These are phyloP conservation scores for Serendipita indica DNA, from an alignment of 768 basidiomycete species.

Conservation along the genomic window DNA sequence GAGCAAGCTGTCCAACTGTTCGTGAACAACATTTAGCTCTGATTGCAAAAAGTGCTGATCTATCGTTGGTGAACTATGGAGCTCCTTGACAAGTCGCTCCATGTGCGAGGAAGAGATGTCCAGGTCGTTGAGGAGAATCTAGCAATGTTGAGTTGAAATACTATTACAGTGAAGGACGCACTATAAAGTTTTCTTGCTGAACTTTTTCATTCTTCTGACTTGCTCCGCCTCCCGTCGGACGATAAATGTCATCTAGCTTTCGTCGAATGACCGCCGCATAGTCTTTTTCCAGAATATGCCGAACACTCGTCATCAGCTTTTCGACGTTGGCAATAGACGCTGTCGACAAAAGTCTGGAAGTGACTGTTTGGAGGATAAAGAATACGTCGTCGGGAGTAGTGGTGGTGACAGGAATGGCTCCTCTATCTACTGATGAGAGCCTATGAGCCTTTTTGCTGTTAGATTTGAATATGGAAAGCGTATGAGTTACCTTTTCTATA, in stretches of 20 bases:
- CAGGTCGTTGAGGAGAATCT: conserved; percentile 90
- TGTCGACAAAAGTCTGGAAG: conserved; percentile 62
- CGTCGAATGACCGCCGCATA: conserved; percentile 66
- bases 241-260: conserved; percentile 82
- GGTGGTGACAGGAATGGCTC: conserved; percentile 46
- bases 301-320: conserved; percentile 44
- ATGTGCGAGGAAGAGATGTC: conserved; percentile 83
- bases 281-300: conserved; percentile 67
- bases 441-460: conserved; percentile 64
- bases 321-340: conserved; percentile 49
- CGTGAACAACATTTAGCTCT: conserved; percentile 38
- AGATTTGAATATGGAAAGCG: background rate
- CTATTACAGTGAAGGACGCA: conserved; percentile 29
- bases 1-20: conserved; percentile 35
- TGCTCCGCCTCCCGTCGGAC: conserved; percentile 26
- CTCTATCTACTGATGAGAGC: conserved; percentile 57
- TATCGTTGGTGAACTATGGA: conserved; percentile 38
- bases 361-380: conserved; percentile 80
- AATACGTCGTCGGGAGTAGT: conserved; percentile 90
- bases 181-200: conserved; percentile 82
- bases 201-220: conserved; percentile 50
- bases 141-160: conserved; percentile 9
- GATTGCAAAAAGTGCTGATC: conserved; percentile 50
- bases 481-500: conserved; percentile 61
- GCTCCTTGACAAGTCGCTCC: conserved; percentile 61